Conservation (phyloP, 2,329 filamentous ascomycete genomes). For the Aspergillus novoparasiticus region DNA sequence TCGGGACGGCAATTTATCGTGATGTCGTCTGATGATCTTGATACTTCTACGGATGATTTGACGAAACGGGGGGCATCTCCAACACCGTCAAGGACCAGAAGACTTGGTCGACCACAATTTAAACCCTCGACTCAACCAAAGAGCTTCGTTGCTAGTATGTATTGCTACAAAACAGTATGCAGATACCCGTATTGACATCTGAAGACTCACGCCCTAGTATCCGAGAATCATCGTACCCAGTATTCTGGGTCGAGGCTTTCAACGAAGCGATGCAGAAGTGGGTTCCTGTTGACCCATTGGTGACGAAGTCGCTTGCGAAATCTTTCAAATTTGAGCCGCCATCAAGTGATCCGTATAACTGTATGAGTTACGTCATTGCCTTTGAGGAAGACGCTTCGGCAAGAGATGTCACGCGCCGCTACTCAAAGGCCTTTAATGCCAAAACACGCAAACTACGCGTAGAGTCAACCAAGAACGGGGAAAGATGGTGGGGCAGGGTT, state of each 20-base stretch:
- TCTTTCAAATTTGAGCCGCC: constrained; percentile 80
- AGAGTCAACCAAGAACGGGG: constrained; percentile 63
- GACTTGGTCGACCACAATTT: constrained; percentile 43
- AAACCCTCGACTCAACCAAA: constrained; percentile 23
- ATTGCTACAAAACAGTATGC: neutral
- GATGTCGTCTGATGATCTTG: constrained; percentile 38
- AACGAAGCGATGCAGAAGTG: constrained; percentile 87
- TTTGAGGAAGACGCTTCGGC: constrained; percentile 80
- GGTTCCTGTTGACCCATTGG: constrained; percentile 83
- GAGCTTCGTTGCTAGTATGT: constrained; percentile 24
- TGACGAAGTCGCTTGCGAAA: constrained; percentile 77
- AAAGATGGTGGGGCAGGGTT: constrained; percentile 57
- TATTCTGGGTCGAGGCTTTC: constrained; percentile 95
- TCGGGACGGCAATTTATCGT: constrained; percentile 39
- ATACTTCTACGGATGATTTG: constrained; percentile 33
- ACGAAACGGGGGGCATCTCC: constrained; percentile 15
- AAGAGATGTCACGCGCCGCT: constrained; percentile 83
- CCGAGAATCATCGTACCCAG: constrained; percentile 73
- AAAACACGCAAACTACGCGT: constrained; percentile 84
- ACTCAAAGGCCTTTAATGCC: constrained; percentile 83
- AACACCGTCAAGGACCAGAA: constrained; percentile 25
- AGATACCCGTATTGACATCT: constrained; percentile 14
- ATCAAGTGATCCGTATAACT: constrained; percentile 72
- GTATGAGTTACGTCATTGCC: constrained; percentile 78
- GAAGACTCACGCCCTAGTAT: constrained; percentile 49